Evolutionary conservation across 179 eudicot species (phyloP), one percentile per base, ranked within the genome.

Genomic region (Patellifolia procumbens): DNA sequence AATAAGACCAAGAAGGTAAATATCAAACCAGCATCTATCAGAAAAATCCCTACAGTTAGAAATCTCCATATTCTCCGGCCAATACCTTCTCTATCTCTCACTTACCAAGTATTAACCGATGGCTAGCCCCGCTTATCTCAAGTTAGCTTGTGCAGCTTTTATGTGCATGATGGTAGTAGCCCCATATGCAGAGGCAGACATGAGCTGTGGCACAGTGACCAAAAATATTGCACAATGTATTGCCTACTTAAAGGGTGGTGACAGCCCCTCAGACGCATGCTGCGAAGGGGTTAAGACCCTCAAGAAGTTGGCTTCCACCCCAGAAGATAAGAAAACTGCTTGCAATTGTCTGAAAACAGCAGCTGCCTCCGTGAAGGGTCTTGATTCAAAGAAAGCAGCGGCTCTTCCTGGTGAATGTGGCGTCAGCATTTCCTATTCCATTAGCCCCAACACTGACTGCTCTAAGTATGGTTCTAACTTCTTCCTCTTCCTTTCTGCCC

Each of bases 401-500:
- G 35, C 46, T 29, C 87, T 89, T 48, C 91, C 93, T 16, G 71
- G 67, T 20, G 68, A 70, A 35, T 89, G 93, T 63, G 76, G 85
- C 2, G 87, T 83, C 80, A 67, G 10, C 39, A 45, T 89, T 74
- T 74, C 87, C 20, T 88, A 84, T 78, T 74, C 85, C 76, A 88
- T 89, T 75, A 83, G 87, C 82, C 87, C 91, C 49, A 29, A 31
- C 66, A 81, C 78, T 52, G 87, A 89, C 83, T 89, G 91, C 89
- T 61, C 87, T 63, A 88, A 78, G 93, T 87, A 84, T 39, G 59
- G 58, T n/a, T 63, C 16, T 34, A 24, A 37, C 29, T 45, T 29
- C 11, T 71, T 4, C 12, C 31, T 72, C 26, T 72, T 5, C 10
- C 31, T 16, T 46, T 11, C 62, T 24, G 26, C 32, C 62, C 32